Conservation (phyloP, 176 grass and related monocot genomes). For the Canna indica region DNA sequence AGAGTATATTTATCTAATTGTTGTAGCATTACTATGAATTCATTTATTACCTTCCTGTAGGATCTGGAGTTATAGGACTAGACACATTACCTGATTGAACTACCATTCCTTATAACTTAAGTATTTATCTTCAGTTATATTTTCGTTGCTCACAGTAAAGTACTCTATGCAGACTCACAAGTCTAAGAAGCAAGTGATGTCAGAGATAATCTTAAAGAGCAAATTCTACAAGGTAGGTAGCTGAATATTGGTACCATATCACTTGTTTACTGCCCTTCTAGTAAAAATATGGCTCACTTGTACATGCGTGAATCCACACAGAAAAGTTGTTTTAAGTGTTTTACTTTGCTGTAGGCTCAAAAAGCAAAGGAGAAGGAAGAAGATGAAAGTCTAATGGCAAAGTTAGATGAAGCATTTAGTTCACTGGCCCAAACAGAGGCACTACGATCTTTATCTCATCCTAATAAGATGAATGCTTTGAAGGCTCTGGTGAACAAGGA, state of each 20-base stretch:
- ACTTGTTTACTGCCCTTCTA: not conserved
- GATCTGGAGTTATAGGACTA: not conserved
- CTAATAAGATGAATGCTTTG: slow-evolving; percentile 39
- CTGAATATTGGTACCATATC: not conserved
- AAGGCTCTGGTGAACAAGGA: slow-evolving; percentile 40
- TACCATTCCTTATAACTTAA: not conserved
- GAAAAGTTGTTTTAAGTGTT: not conserved
- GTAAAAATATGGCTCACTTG: not conserved
- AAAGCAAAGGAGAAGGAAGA: slow-evolving; percentile 79
- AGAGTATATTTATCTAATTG: too few relatives aligned
- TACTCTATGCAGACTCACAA: slow-evolving; percentile 45
- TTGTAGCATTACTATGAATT: not conserved
- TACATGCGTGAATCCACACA: not conserved
- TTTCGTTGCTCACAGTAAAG: slow-evolving; percentile 8
- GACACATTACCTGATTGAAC: too few relatives aligned
- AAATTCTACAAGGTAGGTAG: slow-evolving; percentile 83
- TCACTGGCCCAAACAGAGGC: slow-evolving; percentile 54
- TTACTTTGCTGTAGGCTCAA: slow-evolving; percentile 57
- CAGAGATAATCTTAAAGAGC: slow-evolving; percentile 89
- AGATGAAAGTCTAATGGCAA: slow-evolving; percentile 69
- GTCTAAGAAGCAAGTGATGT: slow-evolving; percentile 97
- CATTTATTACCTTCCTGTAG: not conserved
- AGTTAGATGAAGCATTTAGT: slow-evolving; percentile 68
- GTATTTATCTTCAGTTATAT: not conserved
- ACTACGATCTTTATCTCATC: slow-evolving; percentile 38